phyloP scores from a whole-genome alignment of 1,284 basidiomycete species.

The Kalmanozyma brasiliensis region DNA sequence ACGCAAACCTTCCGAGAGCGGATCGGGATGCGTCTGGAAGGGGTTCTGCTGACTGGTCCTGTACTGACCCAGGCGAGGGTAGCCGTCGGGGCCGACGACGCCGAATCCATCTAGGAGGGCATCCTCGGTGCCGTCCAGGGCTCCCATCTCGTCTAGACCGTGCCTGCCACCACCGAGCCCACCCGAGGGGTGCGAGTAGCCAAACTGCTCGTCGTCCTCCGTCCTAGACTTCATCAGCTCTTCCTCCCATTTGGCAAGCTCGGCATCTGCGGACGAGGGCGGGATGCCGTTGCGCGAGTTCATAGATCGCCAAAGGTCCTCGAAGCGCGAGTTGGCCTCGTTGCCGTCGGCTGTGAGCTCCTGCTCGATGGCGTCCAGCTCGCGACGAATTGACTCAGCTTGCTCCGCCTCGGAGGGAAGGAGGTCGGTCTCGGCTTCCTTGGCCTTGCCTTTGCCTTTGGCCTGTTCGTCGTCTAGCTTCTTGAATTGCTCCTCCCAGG shows the following conservation, averaged over 20 bases:
- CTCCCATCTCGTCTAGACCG: constrained; percentile 56
- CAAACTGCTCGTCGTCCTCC: constrained; percentile 70
- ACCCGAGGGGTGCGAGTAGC: constrained; percentile 70
- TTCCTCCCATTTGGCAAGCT: constrained; percentile 78
- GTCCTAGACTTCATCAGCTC: constrained; percentile 71
- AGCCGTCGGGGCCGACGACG: constrained; percentile 59
- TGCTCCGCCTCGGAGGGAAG: constrained; percentile 58
- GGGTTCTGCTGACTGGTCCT: constrained; percentile 72
- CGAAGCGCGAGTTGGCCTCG: constrained; percentile 58
- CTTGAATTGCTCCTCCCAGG: constrained; percentile 65
- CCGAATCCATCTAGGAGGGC: constrained; percentile 56
- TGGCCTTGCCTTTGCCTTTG: constrained; percentile 61
- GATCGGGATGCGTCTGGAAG: constrained; percentile 73
- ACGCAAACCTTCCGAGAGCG: constrained; percentile 73
- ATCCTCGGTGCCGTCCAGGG: constrained; percentile 63
- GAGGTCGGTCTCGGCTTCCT: constrained; percentile 35
- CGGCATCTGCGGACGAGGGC: constrained; percentile 54
- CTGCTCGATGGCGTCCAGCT: constrained; percentile 60
- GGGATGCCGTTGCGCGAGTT: constrained; percentile 48
- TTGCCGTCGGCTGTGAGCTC: constrained; percentile 56
- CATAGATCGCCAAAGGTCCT: constrained; percentile 66
- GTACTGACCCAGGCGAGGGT: constrained; percentile 62
- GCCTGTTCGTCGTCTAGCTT: constrained; percentile 57
- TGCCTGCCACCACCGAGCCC: constrained; percentile 57
- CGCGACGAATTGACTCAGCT: constrained; percentile 52